Base-by-base conservation (phyloP, 1,139 yeast species). In the Kodamaea fungicola region DNA sequence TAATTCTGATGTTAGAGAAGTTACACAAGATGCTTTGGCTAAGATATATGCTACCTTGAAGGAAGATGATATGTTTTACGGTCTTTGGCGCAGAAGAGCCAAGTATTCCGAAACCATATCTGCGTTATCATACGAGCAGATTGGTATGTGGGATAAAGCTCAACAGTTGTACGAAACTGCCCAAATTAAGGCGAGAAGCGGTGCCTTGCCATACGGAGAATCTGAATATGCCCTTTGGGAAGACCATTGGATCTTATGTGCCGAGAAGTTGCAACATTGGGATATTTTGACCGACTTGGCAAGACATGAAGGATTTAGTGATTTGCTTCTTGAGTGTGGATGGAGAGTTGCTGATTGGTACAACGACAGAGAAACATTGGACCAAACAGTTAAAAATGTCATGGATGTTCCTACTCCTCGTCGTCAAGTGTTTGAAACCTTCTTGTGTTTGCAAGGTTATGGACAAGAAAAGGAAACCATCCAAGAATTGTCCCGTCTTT, bases 311-410 rank as follows among this genome's bases (percentile, higher is more conserved):
- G 97, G 97, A 1, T 94, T 90, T 55, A 88, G 97, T 0, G 99
- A 94, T 55, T 70, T 94, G 47, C 65, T 94, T 28, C 69, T 94
- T 22, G 99, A 94, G 61, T 94, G 99, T 71, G 98, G 97, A 32
- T 94, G 99, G 99, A 74, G 98, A 56, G 96, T 92, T 34, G 97
- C 98, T 6, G 97, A 94, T 54, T 94, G 99, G 99, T 84, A 84
- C 43, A 83, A 95, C 12, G 98, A 94, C 51, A 76, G 94, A 47
- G 98, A 90, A 44, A 92, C 97, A 0, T 69, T 94, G 33, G 97
- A 90, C 54, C 96, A 88, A 56, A 85, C 96, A 0, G 95, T 92
- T 25, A 87, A 89, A 59, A 86, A 94, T 35, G 96, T 92, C 2
- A 89, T 92, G 96, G 99, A 94, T 62, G 97, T 89, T 23, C 98